Evolutionary conservation across 108 stramenopile species (phyloP), one percentile per base, ranked within the genome.

Genomic region (Chaetoceros muelleri): DNA sequence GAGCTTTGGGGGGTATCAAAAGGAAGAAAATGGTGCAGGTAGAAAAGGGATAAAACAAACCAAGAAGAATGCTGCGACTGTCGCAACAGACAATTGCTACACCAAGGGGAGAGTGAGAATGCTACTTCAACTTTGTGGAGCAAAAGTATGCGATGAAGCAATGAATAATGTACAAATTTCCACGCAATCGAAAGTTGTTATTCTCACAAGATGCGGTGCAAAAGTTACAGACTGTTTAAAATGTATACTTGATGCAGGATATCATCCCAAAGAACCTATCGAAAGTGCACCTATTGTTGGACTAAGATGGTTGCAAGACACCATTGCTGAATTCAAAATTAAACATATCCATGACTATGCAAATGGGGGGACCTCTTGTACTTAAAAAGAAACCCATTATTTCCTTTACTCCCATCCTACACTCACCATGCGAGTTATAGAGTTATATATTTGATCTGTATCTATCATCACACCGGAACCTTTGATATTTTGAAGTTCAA

Each of bases 381-480:
- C n/a, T n/a, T n/a, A n/a, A n/a, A n/a, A n/a, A n/a, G n/a, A n/a
- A n/a, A n/a, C n/a, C n/a, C n/a, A n/a, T n/a, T n/a, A n/a, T n/a
- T n/a, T n/a, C n/a, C n/a, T n/a, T n/a, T n/a, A 59, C 54, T 63
- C 24, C 75, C 75, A 76, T 31, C 71, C 71, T 58, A 82, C 74
- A 70, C 79, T 68, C n/a, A 85, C 55, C 29, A 75, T 62, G 29
- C 83, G 64, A 27, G 75, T 77, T 17, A 57, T 74, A 24, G 79
- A 83, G 44, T 85, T 65, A 63, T 90, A 90, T 25, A 66, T 81
- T 62, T 85, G 87, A 58, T 85, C 84, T 52, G 70, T 78, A 49
- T 90, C 81, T 1, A 90, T 64, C 57, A 77, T 46, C 22, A 90
- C 82, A 2, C 84, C 87, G 1, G 82, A 84, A 20, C 74, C 76